Evolutionary conservation across 805 yeast species (phyloP).

Genomic region (Clavispora carvajalis): DNA sequence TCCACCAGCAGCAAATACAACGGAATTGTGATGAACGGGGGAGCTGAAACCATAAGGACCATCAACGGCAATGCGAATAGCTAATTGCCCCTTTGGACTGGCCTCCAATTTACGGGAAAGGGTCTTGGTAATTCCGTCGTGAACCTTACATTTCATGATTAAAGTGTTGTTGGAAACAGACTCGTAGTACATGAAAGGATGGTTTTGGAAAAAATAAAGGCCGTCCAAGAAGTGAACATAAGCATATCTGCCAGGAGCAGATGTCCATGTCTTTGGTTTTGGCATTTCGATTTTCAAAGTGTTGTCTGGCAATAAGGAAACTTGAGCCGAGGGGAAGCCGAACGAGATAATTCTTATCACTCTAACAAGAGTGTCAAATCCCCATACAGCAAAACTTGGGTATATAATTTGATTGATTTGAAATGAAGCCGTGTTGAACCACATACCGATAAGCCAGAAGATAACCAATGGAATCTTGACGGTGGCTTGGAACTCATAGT

Average conservation of each 20-base stretch:
- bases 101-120: constrained; percentile 22
- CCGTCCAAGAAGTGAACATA: constrained; percentile 53
- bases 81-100: constrained; percentile 22
- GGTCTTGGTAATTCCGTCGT: constrained; percentile 34
- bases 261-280: constrained; percentile 45
- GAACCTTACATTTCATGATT: constrained; percentile 30
- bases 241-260: constrained; percentile 53
- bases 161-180: constrained; percentile 16
- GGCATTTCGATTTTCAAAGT: constrained; percentile 43
- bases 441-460: constrained; percentile 11
- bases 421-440: constrained; percentile 9
- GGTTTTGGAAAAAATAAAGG: constrained; percentile 59
- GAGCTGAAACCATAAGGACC: constrained; percentile 66
- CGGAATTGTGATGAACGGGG: constrained; percentile 50
- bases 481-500: constrained; percentile 13
- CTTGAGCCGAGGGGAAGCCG: constrained; percentile 33
- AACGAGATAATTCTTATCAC: constrained; percentile 25
- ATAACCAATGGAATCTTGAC: constrained; percentile 14
- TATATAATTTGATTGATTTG: constrained; percentile 22
- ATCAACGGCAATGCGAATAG: constrained; percentile 40
- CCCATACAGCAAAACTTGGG: constrained; percentile 62
- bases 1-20: constrained; percentile 67
- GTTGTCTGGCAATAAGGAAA: constrained; percentile 34
- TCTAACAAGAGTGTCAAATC: constrained; percentile 34
- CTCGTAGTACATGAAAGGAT: constrained; percentile 44